A percentile compares a stretch with the other conserved stretches of the same genome.
phyloP scores from a whole-genome alignment of 805 yeast species.

The Trichomonascus vanleenenianus region DNA sequence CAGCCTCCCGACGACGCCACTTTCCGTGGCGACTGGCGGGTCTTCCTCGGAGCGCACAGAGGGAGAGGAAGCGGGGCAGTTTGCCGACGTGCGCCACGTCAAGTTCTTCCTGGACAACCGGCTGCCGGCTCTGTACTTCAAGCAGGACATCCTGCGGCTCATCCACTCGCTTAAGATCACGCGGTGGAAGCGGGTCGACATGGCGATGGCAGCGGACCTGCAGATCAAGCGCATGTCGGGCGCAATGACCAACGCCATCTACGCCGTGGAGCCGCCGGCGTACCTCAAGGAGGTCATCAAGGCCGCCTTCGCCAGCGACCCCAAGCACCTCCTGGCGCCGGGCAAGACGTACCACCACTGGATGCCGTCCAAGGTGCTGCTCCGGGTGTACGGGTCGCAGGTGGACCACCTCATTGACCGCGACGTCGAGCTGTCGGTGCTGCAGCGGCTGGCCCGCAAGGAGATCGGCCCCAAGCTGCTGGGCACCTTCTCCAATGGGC shows the following conservation, averaged over 20 bases:
- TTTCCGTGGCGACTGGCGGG: too few species aligned
- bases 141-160: slow-evolving; percentile 65
- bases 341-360: slow-evolving; percentile 24
- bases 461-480: slow-evolving; percentile 82
- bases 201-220: slow-evolving; percentile 36
- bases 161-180: slow-evolving; percentile 58
- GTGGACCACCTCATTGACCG: slow-evolving; percentile 83
- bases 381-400: slow-evolving; percentile 84
- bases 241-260: slow-evolving; percentile 88
- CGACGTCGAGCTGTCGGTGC: slow-evolving; percentile 62
- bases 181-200: slow-evolving; percentile 62
- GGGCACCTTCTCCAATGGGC: slow-evolving; percentile 87
- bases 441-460: slow-evolving; percentile 64
- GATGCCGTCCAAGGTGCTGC: slow-evolving; percentile 51
- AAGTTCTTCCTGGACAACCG: slow-evolving; percentile 62
- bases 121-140: slow-evolving; percentile 76
- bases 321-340: slow-evolving; percentile 16
- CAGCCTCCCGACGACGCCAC: too few species aligned
- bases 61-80: neutral
- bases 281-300: slow-evolving; percentile 29
- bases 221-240: slow-evolving; percentile 69
- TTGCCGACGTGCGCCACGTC: slow-evolving; percentile 26
- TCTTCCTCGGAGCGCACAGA: neutral
- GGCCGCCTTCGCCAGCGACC: neutral
- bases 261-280: slow-evolving; percentile 56